Base-by-base conservation (phyloP, 352 stramenopile genomes). In the Phytopythium kandeliae region DNA sequence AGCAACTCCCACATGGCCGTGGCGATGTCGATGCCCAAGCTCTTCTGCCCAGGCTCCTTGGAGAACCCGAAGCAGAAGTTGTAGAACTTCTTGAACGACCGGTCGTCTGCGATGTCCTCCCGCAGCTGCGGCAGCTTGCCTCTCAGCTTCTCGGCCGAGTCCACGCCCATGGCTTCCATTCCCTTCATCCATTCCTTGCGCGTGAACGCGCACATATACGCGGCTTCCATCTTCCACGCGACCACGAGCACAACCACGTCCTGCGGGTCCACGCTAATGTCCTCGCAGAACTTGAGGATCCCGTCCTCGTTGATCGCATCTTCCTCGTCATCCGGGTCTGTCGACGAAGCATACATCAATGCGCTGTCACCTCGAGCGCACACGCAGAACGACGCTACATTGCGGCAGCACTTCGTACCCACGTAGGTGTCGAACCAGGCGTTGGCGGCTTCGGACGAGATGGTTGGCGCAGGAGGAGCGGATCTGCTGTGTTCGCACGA, bases 41-140 rank as follows among this genome's bases (percentile, higher is more conserved):
- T 94, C 58, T 93, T 92, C 55, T 94, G 83, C n/a, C 82, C 84
- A 0, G 79, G 79, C 48, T 95, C 85, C 55, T 95, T 95, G 30
- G 85, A 90, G 49, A 93, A 95, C 2, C 68, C 69, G 54, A 95
- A 95, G 62, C 82, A 92, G 54, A 94, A 95, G 57, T 70, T 73
- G 60, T 95, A 95, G 34, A 95, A 92, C 53, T 75, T 78, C 60
- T 90, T 93, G 60, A 92, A 93, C 21, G 63, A 51, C 22, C 24
- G 36, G 35, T 89, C 71, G 49, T 54, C 77, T 17, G 65, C 59
- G 47, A 92, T 85, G 25, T 68, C 56, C 33, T 77, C 65, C 36
- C 69, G 80, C 33, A 94, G 54, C 37, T 74, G 61, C 10, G 71
- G 62, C 26, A 92, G 58, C 58, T 84, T 73, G 21, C 51, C 59